Base-by-base conservation (phyloP, 805 yeast species). In the Candida anglica region DNA sequence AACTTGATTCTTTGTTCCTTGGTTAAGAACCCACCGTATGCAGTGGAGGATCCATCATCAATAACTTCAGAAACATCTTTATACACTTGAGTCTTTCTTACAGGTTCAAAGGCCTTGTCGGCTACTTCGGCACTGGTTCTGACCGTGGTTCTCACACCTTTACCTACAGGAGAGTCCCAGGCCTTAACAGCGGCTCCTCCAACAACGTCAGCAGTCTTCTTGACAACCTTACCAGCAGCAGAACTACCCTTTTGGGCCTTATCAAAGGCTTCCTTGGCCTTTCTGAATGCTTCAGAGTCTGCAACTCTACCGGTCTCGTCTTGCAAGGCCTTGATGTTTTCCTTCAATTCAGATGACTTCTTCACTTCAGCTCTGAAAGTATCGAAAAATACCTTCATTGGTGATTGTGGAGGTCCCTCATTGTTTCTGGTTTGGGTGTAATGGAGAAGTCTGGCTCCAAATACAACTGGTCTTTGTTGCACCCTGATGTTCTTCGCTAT, bases 251-350 rank as follows among this genome's bases (percentile, higher is more conserved):
- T 79, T 50, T 85, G 93, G 3, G 98, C 96, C 36, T 70, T 74
- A 36, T 84, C 84, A 48, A 82, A 87, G 0, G 98, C 98, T 40
- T 88, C 96, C 53, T 84, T 82, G 21, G 98, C 98, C 50, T 75
- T 78, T 58, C 82, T 86, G 66, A 86, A 89, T 3, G 98, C 95
- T 35, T 88, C 96, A 32, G 93, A 81, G 48, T 93, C 98, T 20
- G 95, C 86, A 58, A 93, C 74, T 49, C 88, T 79, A 26, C 96
- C 98, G 3, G 97, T 86, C 46, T 94, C 98, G 62, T 89, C 96
- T 56, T 87, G 95, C 36, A 93, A 72, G 11, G 96, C 95, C 61
- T 91, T 93, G 54, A 93, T 87, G 50, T 88, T 87, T 36, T 86
- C 88, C 53, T 89, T 94, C 40, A 93, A 73, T 58, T 93, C 98